Conservation (phyloP, 768 basidiomycete species). For the Antrodiella citrinella region DNA sequence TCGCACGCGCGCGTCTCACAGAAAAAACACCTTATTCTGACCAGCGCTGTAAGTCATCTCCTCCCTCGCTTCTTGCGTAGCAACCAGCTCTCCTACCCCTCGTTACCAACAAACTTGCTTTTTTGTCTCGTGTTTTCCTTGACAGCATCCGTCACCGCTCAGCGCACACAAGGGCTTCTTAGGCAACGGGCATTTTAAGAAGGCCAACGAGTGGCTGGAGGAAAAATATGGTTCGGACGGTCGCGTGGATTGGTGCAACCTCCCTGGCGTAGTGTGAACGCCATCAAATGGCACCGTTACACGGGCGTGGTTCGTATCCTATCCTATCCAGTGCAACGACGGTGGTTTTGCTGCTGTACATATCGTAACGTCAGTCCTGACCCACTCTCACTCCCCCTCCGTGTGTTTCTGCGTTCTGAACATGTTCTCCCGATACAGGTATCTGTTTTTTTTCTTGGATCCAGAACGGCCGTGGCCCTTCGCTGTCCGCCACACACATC, state of each 20-base stretch:
- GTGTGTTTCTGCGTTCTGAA: too few species aligned
- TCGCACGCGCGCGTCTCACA: too few species aligned
- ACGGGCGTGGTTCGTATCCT: neutral
- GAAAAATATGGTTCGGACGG: conserved; percentile 66
- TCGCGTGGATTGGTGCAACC: conserved; percentile 70
- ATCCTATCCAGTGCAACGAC: neutral
- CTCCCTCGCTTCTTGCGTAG: conserved; percentile 1
- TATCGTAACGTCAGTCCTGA: too few species aligned
- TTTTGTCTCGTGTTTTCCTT: conserved; percentile 2
- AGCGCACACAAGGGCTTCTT: conserved; percentile 76
- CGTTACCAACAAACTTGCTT: neutral
- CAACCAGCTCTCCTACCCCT: conserved; percentile 1
- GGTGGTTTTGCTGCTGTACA: neutral
- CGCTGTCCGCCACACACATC: too few species aligned
- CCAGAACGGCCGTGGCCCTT: too few species aligned
- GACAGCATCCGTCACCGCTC: conserved; percentile 77
- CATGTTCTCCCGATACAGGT: too few species aligned
- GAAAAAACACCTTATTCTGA: conserved; percentile 76
- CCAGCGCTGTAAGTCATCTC: conserved; percentile 51
- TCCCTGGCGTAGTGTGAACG: conserved; percentile 24
- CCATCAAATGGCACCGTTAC: neutral
- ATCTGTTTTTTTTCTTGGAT: too few species aligned
- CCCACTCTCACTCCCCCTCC: too few species aligned
- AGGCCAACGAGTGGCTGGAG: conserved; percentile 83
- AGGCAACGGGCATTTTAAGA: conserved; percentile 83